These are phyloP conservation scores for Trichosporon sp. DNA, from an alignment of 1,284 basidiomycete genomes.

Conservation along the genomic window DNA sequence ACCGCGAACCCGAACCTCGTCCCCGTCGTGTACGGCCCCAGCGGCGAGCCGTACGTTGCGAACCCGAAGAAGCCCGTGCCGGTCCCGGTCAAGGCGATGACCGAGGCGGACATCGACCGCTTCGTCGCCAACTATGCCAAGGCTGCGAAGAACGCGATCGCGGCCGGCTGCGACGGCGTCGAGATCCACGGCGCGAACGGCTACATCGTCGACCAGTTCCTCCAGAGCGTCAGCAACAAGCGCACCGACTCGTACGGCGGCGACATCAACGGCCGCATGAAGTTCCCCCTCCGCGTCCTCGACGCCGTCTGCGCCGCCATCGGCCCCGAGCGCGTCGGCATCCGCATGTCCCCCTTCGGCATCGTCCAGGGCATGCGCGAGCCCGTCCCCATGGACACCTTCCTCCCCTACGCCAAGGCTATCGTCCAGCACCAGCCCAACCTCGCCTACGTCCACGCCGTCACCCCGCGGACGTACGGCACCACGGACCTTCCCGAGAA, in stretches of 20 bases:
- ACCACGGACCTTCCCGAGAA: slow-evolving; percentile 21
- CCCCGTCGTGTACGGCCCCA: slow-evolving; percentile 30
- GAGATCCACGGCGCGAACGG: slow-evolving; percentile 53
- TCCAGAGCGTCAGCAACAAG: slow-evolving; percentile 55
- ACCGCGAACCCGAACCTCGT: slow-evolving; percentile 14
- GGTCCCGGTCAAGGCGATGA: slow-evolving; percentile 37
- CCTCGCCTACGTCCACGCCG: slow-evolving; percentile 59
- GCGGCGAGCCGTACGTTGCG: slow-evolving; percentile 10
- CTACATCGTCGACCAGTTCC: slow-evolving; percentile 55
- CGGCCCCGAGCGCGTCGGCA: slow-evolving; percentile 53
- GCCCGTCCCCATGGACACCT: slow-evolving; percentile 52
- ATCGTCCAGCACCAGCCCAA: slow-evolving; percentile 52
- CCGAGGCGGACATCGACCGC: slow-evolving; percentile 39
- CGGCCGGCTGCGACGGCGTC: slow-evolving; percentile 64
- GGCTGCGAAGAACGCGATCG: slow-evolving; percentile 56
- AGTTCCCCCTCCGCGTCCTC: slow-evolving; percentile 57
- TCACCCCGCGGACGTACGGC: slow-evolving; percentile 52
- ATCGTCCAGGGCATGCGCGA: slow-evolving; percentile 50
- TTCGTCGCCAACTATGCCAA: slow-evolving; percentile 54
- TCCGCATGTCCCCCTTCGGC: slow-evolving; percentile 58
- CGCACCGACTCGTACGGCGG: slow-evolving; percentile 62
- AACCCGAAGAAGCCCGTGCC: slow-evolving; percentile 61
- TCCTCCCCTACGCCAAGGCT: slow-evolving; percentile 29
- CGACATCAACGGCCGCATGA: slow-evolving; percentile 55
- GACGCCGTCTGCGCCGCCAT: slow-evolving; percentile 55